Conservation (phyloP, 495 filamentous ascomycete genomes). For the Apodospora peruviana region DNA sequence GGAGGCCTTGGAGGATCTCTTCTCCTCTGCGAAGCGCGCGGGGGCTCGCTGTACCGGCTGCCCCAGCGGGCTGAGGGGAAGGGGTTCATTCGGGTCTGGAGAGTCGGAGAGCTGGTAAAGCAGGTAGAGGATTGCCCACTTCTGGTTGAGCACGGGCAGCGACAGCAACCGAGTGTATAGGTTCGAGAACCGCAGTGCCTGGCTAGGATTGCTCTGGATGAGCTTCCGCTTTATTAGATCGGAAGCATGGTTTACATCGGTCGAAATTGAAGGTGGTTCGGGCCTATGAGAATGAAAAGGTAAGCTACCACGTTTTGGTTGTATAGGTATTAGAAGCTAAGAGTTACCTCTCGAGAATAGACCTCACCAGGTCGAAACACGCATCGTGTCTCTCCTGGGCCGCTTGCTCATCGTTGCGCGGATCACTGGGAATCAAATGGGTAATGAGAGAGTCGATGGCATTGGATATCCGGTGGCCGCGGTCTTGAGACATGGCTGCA, state of each 20-base stretch:
- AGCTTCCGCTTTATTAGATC: conserved; percentile 88
- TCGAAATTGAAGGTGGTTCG: conserved; percentile 28
- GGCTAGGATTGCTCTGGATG: conserved; percentile 71
- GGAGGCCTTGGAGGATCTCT: conserved; percentile 17
- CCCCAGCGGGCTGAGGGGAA: conserved; percentile 23
- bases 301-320: background rate
- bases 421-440: conserved; percentile 45
- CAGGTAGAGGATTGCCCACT: conserved; percentile 93
- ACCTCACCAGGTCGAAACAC: conserved; percentile 45
- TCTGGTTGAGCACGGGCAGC: conserved; percentile 85
- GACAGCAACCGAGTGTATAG: conserved; percentile 81
- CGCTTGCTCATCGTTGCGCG: conserved; percentile 42
- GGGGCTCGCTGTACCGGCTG: conserved; percentile 13
- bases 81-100: conserved; percentile 40
- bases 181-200: conserved; percentile 82
- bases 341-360: conserved; percentile 45
- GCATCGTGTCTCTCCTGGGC: conserved; percentile 46
- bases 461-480: conserved; percentile 40
- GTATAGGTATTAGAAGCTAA: background rate
- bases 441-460: conserved; percentile 55
- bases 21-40: conserved; percentile 14
- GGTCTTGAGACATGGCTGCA: conserved; percentile 40
- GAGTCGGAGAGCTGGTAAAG: conserved; percentile 75
- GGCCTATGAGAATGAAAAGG: conserved; percentile 19
- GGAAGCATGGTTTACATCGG: conserved; percentile 81